Conservation (phyloP, 2,329 filamentous ascomycete species). For the Hysterium pulicare region DNA sequence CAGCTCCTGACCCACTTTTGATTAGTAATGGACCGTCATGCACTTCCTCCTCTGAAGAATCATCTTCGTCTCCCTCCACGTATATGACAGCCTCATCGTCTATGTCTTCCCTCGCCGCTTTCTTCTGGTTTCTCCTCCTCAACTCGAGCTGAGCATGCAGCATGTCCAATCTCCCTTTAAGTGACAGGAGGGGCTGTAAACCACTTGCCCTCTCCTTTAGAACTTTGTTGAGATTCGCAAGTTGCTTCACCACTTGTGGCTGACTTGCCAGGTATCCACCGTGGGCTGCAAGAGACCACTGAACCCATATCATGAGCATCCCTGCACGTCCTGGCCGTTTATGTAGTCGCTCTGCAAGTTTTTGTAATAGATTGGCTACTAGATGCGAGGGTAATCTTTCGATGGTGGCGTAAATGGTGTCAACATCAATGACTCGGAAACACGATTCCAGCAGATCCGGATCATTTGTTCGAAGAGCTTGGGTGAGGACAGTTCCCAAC, state of each 20-base stretch:
- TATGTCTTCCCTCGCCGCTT: conserved; percentile 54
- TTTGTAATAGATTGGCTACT: conserved; percentile 73
- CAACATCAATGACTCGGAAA: conserved; percentile 72
- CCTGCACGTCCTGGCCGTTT: conserved; percentile 84
- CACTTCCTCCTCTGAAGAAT: conserved; percentile 45
- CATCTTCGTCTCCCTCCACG: conserved; percentile 75
- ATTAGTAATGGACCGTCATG: conserved; percentile 45
- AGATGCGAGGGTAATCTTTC: conserved; percentile 84
- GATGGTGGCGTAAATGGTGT: conserved; percentile 81
- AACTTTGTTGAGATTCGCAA: conserved; percentile 78
- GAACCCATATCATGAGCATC: conserved; percentile 89
- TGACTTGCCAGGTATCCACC: conserved; percentile 87
- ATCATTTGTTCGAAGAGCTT: conserved; percentile 91
- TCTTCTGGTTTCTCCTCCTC: conserved; percentile 64
- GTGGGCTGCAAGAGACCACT: conserved; percentile 89
- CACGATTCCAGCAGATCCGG: conserved; percentile 86
- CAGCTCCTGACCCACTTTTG: conserved; percentile 11
- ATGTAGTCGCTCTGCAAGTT: conserved; percentile 82
- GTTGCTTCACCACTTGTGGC: conserved; percentile 73
- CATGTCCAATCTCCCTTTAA: conserved; percentile 96
- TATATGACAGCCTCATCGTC: conserved; percentile 75
- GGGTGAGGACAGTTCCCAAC: conserved; percentile 85
- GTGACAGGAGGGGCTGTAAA: conserved; percentile 73
- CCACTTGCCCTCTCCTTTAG: conserved; percentile 82
- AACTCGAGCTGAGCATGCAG: conserved; percentile 85